A percentile compares a stretch with the other conserved stretches of the same genome.
These are phyloP conservation scores for Arachis monticola DNA, from an alignment of 331 rosid genomes.

Conservation along the genomic window DNA sequence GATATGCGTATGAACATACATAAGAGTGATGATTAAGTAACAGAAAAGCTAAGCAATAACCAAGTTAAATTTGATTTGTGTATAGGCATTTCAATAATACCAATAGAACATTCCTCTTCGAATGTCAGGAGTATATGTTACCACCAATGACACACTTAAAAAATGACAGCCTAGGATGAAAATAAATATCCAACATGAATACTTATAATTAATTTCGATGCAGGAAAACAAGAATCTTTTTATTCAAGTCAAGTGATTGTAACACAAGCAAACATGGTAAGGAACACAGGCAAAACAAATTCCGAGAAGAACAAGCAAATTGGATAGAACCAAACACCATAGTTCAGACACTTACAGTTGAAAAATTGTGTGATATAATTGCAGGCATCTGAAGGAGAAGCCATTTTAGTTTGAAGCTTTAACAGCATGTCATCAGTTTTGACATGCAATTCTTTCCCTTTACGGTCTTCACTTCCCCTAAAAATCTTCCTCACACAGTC, in stretches of 20 bases:
- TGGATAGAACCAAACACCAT: background rate
- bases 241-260: background rate
- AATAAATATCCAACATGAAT: conserved; percentile 4
- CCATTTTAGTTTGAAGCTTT: conserved; percentile 67
- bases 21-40: too few relatives aligned
- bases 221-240: background rate
- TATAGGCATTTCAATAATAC: background rate
- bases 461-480: conserved; percentile 82
- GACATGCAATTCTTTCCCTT: conserved; percentile 82
- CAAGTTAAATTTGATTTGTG: background rate
- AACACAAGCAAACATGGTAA: conserved; percentile 30
- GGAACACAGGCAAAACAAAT: background rate
- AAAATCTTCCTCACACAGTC: conserved; percentile 88
- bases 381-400: conserved; percentile 92
- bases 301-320: conserved; percentile 1
- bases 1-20: conserved; percentile 15
- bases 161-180: background rate
- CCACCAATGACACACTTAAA: background rate
- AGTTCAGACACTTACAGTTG: conserved; percentile 64
- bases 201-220: conserved; percentile 1
- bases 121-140: background rate
- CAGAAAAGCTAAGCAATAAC: background rate
- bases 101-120: conserved; percentile 1
- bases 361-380: conserved; percentile 78
- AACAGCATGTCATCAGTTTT: conserved; percentile 71